These are phyloP conservation scores for Glycine tomentella DNA, from an alignment of 306 rosid genomes.

Conservation along the genomic window DNA sequence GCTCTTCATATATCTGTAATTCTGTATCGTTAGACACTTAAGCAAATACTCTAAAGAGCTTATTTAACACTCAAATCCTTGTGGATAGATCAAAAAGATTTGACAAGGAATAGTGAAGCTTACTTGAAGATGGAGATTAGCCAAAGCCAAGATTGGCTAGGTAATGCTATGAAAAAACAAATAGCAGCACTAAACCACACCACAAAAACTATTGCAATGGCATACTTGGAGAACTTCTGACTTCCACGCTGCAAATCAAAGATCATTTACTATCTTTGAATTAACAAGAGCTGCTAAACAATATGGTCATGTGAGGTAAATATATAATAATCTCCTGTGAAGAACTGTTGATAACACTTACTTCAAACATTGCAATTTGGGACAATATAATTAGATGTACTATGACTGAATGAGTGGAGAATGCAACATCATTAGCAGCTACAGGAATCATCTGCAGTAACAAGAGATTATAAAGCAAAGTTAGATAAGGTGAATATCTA, in stretches of 20 bases:
- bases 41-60: background rate
- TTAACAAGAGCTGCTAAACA: background rate
- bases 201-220: constrained; percentile 33
- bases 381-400: constrained; percentile 20
- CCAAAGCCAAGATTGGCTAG: constrained; percentile 57
- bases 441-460: constrained; percentile 85
- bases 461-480: constrained; percentile 6
- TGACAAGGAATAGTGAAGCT: constrained; percentile 6
- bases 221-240: constrained; percentile 36
- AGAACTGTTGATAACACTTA: constrained; percentile 38
- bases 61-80: background rate
- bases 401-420: constrained; percentile 50
- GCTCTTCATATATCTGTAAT: background rate
- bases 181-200: constrained; percentile 47
- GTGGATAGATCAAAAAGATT: background rate
- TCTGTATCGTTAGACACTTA: background rate
- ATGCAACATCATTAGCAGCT: constrained; percentile 85
- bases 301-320: background rate
- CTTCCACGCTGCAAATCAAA: constrained; percentile 47
- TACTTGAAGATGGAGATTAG: constrained; percentile 59
- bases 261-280: constrained; percentile 10
- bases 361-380: constrained; percentile 52
- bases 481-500: background rate
- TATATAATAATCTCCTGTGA: background rate
- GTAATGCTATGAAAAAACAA: constrained; percentile 56